These are phyloP conservation scores for Ophiocordyceps unilateralis DNA, from an alignment of 2,329 filamentous ascomycete species.

Conservation along the genomic window DNA sequence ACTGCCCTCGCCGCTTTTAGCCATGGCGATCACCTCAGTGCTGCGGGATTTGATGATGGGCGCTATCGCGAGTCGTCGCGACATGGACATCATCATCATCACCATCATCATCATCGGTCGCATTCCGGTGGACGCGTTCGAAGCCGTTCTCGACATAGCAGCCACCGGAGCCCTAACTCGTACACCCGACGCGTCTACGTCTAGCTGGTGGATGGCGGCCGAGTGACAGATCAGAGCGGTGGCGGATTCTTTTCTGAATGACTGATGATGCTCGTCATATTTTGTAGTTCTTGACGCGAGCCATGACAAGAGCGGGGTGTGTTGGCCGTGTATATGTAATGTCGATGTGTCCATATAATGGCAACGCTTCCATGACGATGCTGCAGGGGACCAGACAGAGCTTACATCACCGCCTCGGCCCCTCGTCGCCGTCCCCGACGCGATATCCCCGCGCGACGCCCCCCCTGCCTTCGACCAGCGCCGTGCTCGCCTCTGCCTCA, in stretches of 20 bases:
- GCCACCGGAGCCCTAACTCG: slow-evolving; percentile 28
- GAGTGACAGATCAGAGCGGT: too few relatives aligned
- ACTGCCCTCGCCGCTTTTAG: slow-evolving; percentile 54
- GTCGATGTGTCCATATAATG: neutral
- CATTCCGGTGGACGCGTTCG: slow-evolving; percentile 11
- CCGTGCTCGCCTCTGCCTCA: slow-evolving; percentile 35
- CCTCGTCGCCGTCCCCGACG: slow-evolving; percentile 47
- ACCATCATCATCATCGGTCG: neutral
- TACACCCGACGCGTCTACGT: slow-evolving; percentile 33
- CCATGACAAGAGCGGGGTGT: too few relatives aligned
- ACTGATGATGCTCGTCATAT: neutral
- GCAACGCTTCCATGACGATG: neutral
- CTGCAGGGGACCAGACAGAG: neutral
- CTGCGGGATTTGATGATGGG: slow-evolving; percentile 15
- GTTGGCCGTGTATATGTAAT: too few relatives aligned
- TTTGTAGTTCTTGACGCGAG: too few relatives aligned
- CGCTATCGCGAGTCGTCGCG: slow-evolving; percentile 7
- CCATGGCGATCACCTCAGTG: slow-evolving; percentile 34
- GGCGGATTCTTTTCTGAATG: too few relatives aligned
- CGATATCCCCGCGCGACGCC: slow-evolving; percentile 82
- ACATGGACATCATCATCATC: slow-evolving; percentile 15
- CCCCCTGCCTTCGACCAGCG: slow-evolving; percentile 70
- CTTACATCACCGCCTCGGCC: slow-evolving; percentile 13
- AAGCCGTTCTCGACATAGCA: slow-evolving; percentile 19
- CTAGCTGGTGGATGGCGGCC: slow-evolving; percentile 9